Conservation (phyloP, 192 early-diverging fungal genomes). For the Coemansia sp. region DNA sequence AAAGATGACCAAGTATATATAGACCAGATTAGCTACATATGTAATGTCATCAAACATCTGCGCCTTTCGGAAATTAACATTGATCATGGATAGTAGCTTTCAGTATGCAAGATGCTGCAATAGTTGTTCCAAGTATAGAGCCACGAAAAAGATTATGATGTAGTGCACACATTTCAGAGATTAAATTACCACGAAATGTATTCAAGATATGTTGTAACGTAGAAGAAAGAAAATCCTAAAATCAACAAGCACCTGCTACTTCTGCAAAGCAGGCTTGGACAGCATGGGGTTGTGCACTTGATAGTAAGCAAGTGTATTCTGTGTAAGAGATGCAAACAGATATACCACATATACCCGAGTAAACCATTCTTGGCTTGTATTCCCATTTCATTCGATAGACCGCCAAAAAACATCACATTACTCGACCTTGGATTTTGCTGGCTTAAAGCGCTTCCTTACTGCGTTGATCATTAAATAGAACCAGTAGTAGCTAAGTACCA, state of each 20-base stretch:
- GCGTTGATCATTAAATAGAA: conserved; percentile 52
- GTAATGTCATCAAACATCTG: too few relatives aligned
- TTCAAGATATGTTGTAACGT: background rate
- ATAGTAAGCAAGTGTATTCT: too few relatives aligned
- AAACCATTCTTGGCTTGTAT: background rate
- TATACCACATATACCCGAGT: background rate
- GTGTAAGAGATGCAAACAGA: background rate
- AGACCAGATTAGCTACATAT: too few relatives aligned
- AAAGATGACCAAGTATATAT: background rate
- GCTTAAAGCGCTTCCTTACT: conserved; percentile 41
- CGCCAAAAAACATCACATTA: background rate
- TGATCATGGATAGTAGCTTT: background rate
- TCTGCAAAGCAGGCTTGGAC: background rate
- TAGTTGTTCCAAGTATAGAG: too few relatives aligned
- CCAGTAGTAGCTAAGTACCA: conserved; percentile 55
- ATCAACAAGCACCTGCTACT: background rate
- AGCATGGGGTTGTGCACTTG: too few relatives aligned
- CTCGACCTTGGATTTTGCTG: conserved; percentile 14
- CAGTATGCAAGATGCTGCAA: background rate
- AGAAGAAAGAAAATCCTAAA: background rate
- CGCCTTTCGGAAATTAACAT: too few relatives aligned
- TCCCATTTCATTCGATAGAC: background rate
- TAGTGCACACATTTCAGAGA: background rate
- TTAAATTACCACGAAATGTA: background rate
- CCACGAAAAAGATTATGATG: too few relatives aligned